A percentile compares a stretch with the other conserved stretches of the same genome.
These are phyloP conservation scores for Cystobasidiaceae sp. DNA, from an alignment of 1,284 basidiomycete genomes.

Conservation along the genomic window DNA sequence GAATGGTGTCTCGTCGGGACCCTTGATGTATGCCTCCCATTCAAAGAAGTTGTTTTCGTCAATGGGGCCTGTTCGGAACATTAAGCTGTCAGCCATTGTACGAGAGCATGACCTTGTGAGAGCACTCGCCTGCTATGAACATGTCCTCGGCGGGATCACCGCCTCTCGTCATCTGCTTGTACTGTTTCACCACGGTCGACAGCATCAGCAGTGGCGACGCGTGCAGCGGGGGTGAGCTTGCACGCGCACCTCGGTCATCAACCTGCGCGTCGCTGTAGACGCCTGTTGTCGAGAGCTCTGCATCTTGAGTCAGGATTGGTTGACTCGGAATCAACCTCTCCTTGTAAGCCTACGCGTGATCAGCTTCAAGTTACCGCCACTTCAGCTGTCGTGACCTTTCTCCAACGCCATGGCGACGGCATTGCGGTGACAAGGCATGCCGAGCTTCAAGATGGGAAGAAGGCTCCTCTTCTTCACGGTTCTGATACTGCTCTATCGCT, in stretches of 20 bases:
- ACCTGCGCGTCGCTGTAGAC: constrained; percentile 37
- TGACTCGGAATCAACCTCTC: no score
- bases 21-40: constrained; percentile 96
- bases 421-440: constrained; percentile 1
- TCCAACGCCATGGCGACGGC: no score
- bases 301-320: no score
- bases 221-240: neutral
- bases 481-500: constrained; percentile 17
- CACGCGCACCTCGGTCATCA: constrained; percentile 39
- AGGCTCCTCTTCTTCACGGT: neutral
- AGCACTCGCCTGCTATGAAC: constrained; percentile 34
- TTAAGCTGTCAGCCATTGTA: constrained; percentile 16
- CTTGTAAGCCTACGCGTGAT: neutral
- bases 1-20: constrained; percentile 96
- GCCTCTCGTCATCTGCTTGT: constrained; percentile 67
- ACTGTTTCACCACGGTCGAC: constrained; percentile 51
- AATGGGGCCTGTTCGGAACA: constrained; percentile 69
- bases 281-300: constrained; percentile 10
- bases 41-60: constrained; percentile 94
- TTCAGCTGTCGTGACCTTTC: neutral
- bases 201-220: neutral
- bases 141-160: constrained; percentile 51
- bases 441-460: constrained; percentile 4
- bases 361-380: neutral
- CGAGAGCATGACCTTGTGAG: constrained; percentile 8